Percentiles rank a stretch among this genome's conserved stretches.
These are phyloP conservation scores for Magnolia officinalis DNA, from an alignment of 164 flowering plant genomes.

Conservation along the genomic window DNA sequence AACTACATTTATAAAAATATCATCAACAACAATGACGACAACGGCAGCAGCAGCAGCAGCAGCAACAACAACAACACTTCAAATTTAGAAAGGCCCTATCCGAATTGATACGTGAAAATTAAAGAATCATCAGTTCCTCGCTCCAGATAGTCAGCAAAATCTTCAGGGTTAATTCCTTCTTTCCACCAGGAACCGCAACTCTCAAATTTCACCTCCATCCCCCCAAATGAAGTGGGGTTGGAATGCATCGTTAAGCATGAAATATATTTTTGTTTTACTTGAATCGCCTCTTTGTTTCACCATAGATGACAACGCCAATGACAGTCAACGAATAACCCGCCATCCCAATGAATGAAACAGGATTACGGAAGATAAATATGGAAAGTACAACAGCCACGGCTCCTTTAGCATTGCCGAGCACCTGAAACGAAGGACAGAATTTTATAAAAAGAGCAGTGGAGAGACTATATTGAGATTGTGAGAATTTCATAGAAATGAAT, in stretches of 20 bases:
- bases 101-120: not conserved
- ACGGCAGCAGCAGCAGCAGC: no score
- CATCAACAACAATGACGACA: no score
- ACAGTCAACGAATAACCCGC: slow-evolving; percentile 83
- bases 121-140: not conserved
- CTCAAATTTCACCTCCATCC: not conserved
- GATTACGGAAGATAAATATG: slow-evolving; percentile 72
- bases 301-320: slow-evolving; percentile 80
- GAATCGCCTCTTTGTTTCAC: slow-evolving; percentile 75
- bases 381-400: slow-evolving; percentile 95
- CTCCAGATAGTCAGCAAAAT: not conserved
- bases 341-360: slow-evolving; percentile 78
- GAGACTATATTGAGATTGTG: not conserved
- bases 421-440: slow-evolving; percentile 39
- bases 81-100: not conserved
- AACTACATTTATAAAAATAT: no score
- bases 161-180: not conserved
- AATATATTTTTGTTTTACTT: slow-evolving; percentile 28
- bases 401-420: slow-evolving; percentile 93
- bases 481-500: not conserved
- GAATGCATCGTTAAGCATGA: not conserved
- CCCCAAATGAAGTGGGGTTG: not conserved
- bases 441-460: not conserved
- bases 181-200: not conserved
- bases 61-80: not conserved